phyloP scores from a whole-genome alignment of 2,329 filamentous ascomycete genomes.

The Pyrenophora teres region DNA sequence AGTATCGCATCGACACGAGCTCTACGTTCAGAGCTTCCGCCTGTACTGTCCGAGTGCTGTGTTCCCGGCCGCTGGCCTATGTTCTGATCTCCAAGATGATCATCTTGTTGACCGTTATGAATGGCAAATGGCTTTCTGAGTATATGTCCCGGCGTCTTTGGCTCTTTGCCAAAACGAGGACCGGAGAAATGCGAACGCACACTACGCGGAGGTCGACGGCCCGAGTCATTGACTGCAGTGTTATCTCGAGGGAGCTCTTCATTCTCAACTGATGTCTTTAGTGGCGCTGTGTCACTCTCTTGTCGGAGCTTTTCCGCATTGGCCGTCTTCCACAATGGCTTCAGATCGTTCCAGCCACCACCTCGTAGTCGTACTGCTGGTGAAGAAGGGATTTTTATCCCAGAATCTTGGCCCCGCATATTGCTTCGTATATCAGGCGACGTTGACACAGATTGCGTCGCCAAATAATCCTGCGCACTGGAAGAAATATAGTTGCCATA shows the following conservation, averaged over 20 bases:
- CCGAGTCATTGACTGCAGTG: background rate
- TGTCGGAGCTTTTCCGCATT: background rate
- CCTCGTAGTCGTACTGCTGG: background rate
- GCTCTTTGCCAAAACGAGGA: background rate
- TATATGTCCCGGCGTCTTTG: background rate
- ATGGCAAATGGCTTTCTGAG: background rate
- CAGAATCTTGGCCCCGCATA: background rate
- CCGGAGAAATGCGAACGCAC: background rate
- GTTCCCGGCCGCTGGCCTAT: background rate
- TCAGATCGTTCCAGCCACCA: conserved; percentile 1
- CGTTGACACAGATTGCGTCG: background rate
- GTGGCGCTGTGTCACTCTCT: background rate
- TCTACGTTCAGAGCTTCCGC: background rate
- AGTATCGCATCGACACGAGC: background rate
- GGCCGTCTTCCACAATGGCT: conserved; percentile 6
- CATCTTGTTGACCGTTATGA: background rate
- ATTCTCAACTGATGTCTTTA: background rate
- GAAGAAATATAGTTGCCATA: conserved; percentile 22
- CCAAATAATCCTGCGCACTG: conserved; percentile 11
- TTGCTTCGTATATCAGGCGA: background rate
- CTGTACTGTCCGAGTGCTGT: background rate
- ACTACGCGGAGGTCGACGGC: conserved; percentile 1
- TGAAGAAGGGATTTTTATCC: background rate
- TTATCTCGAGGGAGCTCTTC: background rate
- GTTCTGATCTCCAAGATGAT: background rate